These are phyloP conservation scores for Massariosphaeria phaeospora DNA, from an alignment of 495 filamentous ascomycete species.

Conservation along the genomic window DNA sequence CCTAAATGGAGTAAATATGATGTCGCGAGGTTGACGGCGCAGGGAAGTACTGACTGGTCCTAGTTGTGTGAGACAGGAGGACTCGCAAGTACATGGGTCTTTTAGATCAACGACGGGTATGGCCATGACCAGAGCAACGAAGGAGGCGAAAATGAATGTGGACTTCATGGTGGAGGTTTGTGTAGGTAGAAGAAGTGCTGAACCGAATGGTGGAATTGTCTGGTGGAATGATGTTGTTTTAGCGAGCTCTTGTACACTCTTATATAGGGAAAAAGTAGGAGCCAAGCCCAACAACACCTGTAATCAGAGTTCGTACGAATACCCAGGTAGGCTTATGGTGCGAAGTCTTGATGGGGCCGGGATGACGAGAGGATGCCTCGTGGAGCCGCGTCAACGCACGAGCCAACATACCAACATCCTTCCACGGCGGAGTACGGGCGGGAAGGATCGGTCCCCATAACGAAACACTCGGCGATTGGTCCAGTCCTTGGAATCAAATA, in stretches of 20 bases:
- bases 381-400: too few relatives aligned
- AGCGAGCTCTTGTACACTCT: not conserved
- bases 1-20: not conserved
- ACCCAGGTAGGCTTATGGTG: not conserved
- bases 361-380: not conserved
- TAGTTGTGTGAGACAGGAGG: not conserved
- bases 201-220: not conserved
- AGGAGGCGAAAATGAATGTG: not conserved
- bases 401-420: too few relatives aligned
- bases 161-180: not conserved
- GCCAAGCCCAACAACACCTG: not conserved
- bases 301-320: not conserved
- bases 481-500: too few relatives aligned
- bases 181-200: not conserved
- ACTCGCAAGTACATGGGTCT: not conserved
- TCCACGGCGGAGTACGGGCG: too few relatives aligned
- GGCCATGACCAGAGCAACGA: not conserved
- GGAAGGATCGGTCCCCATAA: too few relatives aligned
- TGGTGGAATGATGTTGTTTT: not conserved
- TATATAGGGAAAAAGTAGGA: not conserved
- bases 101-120: not conserved
- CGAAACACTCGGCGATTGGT: too few relatives aligned
- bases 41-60: not conserved
- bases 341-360: not conserved
- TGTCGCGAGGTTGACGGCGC: not conserved